Percentiles rank a stretch among this genome's conserved stretches.
Evolutionary conservation across 2,329 filamentous ascomycete species (phyloP).

Genomic region (Fusarium beomiforme): DNA sequence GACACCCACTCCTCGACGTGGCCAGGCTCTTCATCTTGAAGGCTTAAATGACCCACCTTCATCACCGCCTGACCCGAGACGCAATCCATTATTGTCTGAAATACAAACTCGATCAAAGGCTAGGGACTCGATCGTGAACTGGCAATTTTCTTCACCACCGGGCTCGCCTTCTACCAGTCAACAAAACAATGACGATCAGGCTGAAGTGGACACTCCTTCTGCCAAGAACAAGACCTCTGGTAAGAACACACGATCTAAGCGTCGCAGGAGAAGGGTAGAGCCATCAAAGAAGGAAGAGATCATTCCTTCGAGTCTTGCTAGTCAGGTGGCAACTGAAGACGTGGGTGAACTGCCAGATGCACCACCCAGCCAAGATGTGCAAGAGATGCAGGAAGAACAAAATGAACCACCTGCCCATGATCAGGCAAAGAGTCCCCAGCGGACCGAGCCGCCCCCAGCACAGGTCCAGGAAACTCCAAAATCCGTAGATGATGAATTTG

Average conservation of each 20-base stretch:
- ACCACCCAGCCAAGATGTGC: neutral
- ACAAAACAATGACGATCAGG: conserved; percentile 30
- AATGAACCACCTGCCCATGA: conserved; percentile 1
- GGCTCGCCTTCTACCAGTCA: conserved; percentile 57
- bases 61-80: conserved; percentile 65
- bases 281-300: conserved; percentile 32
- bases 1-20: conserved; percentile 69
- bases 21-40: conserved; percentile 60
- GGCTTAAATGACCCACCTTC: conserved; percentile 65
- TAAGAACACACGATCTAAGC: conserved; percentile 21
- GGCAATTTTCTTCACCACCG: conserved; percentile 68
- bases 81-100: conserved; percentile 62
- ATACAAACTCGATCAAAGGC: conserved; percentile 60
- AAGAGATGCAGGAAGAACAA: conserved; percentile 3
- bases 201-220: conserved; percentile 13
- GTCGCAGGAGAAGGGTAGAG: conserved; percentile 28
- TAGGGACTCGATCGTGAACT: conserved; percentile 51
- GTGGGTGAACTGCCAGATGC: conserved; percentile 3
- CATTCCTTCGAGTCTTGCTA: conserved; percentile 45
- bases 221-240: neutral
- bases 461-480: conserved; percentile 51
- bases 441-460: conserved; percentile 27
- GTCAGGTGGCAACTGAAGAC: conserved; percentile 27
- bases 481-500: conserved; percentile 58
- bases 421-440: conserved; percentile 23